Conservation (phyloP, 495 filamentous ascomycete species). For the Trichocladium antarcticum region DNA sequence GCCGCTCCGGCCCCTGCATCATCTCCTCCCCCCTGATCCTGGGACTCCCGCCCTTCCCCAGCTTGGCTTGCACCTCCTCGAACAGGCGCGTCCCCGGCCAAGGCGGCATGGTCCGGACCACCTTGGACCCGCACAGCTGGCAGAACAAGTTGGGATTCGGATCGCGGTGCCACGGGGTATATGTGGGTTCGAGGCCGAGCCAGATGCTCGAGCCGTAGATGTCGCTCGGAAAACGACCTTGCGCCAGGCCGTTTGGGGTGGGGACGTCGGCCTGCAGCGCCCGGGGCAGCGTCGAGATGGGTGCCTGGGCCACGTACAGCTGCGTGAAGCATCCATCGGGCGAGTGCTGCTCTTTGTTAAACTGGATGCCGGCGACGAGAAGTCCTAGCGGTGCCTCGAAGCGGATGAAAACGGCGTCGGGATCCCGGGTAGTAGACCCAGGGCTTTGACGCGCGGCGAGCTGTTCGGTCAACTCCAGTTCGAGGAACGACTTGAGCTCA, state of each 20-base stretch:
- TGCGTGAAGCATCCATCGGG: slow-evolving; percentile 12
- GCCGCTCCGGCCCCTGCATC: slow-evolving; percentile 70
- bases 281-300: slow-evolving; percentile 52
- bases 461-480: background rate
- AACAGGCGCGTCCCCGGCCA: slow-evolving; percentile 51
- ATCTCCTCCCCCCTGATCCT: slow-evolving; percentile 74
- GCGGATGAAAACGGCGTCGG: slow-evolving; percentile 20
- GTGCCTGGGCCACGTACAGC: slow-evolving; percentile 78
- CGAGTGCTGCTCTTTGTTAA: slow-evolving; percentile 13
- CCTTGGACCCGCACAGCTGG: slow-evolving; percentile 66
- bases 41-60: slow-evolving; percentile 41
- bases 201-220: slow-evolving; percentile 79
- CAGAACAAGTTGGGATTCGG: slow-evolving; percentile 91
- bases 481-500: background rate
- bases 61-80: slow-evolving; percentile 36
- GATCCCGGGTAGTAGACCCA: too few species aligned
- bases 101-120: slow-evolving; percentile 58
- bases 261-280: slow-evolving; percentile 55
- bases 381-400: slow-evolving; percentile 31
- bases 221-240: slow-evolving; percentile 52
- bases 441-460: too few species aligned
- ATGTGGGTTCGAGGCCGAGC: slow-evolving; percentile 76
- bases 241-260: slow-evolving; percentile 49
- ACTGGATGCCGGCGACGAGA: slow-evolving; percentile 26
- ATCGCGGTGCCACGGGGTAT: slow-evolving; percentile 81